Percentiles rank a stretch among this genome's conserved stretches.
phyloP scores from a whole-genome alignment of 2,329 filamentous ascomycete species.

The Fusarium chlamydosporum region DNA sequence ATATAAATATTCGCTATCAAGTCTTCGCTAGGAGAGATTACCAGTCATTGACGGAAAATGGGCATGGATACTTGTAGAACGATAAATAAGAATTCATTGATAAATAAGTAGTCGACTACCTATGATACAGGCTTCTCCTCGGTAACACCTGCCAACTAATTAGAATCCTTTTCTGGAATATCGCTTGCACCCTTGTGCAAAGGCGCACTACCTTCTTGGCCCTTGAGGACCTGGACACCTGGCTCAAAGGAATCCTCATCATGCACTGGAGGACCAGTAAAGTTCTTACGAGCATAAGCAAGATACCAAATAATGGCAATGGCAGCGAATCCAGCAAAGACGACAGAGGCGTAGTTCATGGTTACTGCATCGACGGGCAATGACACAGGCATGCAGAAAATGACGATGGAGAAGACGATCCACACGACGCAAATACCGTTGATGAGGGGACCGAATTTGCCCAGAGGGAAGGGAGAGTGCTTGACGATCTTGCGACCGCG shows the following conservation, averaged over 20 bases:
- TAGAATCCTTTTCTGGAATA: conserved; percentile 37
- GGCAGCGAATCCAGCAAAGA: conserved; percentile 73
- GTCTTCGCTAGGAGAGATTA: neutral
- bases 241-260: conserved; percentile 28
- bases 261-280: conserved; percentile 66
- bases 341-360: conserved; percentile 78
- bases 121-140: conserved; percentile 25
- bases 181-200: conserved; percentile 24
- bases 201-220: conserved; percentile 25
- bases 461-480: conserved; percentile 76
- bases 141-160: conserved; percentile 21
- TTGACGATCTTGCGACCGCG: conserved; percentile 76
- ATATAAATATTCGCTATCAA: neutral
- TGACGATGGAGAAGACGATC: conserved; percentile 77
- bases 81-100: conserved; percentile 21
- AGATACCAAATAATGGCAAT: conserved; percentile 76
- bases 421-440: conserved; percentile 78
- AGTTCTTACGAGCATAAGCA: conserved; percentile 72
- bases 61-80: neutral
- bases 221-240: conserved; percentile 42
- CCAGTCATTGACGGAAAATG: neutral
- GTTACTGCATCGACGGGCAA: conserved; percentile 67
- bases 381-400: conserved; percentile 82
- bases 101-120: conserved; percentile 23
- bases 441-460: conserved; percentile 76